phyloP scores from a whole-genome alignment of 2,329 filamentous ascomycete species.

The Diatrype stigma region DNA sequence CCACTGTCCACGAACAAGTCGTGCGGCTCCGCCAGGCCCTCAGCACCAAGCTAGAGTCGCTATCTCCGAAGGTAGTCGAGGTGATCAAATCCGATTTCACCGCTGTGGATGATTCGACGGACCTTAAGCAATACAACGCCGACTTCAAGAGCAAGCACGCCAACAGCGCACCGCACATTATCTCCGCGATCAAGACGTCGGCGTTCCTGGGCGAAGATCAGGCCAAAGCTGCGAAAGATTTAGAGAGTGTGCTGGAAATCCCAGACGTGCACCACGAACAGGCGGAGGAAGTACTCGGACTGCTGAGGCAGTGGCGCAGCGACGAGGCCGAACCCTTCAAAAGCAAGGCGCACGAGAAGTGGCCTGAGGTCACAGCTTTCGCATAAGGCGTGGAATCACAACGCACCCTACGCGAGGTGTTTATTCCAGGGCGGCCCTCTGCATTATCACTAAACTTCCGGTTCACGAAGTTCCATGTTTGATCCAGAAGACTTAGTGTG shows the following conservation, averaged over 20 bases:
- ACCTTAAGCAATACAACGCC: constrained; percentile 62
- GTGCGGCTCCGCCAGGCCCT: constrained; percentile 64
- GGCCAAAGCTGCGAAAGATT: constrained; percentile 53
- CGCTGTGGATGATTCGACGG: constrained; percentile 50
- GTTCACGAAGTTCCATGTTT: too few relatives aligned
- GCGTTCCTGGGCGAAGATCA: constrained; percentile 50
- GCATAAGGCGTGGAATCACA: constrained; percentile 19
- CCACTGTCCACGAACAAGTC: constrained; percentile 71
- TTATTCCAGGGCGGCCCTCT: too few relatives aligned
- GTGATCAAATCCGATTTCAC: constrained; percentile 67
- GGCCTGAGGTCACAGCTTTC: constrained; percentile 46
- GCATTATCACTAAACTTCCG: too few relatives aligned
- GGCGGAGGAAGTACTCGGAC: constrained; percentile 39
- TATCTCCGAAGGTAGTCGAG: constrained; percentile 62
- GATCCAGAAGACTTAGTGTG: too few relatives aligned
- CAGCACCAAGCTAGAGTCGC: constrained; percentile 51
- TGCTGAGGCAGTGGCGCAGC: constrained; percentile 47
- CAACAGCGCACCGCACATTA: constrained; percentile 56
- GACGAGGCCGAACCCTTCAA: constrained; percentile 44
- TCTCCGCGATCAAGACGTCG: constrained; percentile 59
- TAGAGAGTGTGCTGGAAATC: constrained; percentile 49
- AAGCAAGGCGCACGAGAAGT: constrained; percentile 44
- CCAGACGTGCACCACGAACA: constrained; percentile 42
- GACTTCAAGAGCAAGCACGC: constrained; percentile 61
- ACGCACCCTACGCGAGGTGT: too few relatives aligned